A percentile compares a stretch with the other conserved stretches of the same genome.
These are phyloP conservation scores for Daldinia concentrica DNA, from an alignment of 495 filamentous ascomycete species.

Conservation along the genomic window DNA sequence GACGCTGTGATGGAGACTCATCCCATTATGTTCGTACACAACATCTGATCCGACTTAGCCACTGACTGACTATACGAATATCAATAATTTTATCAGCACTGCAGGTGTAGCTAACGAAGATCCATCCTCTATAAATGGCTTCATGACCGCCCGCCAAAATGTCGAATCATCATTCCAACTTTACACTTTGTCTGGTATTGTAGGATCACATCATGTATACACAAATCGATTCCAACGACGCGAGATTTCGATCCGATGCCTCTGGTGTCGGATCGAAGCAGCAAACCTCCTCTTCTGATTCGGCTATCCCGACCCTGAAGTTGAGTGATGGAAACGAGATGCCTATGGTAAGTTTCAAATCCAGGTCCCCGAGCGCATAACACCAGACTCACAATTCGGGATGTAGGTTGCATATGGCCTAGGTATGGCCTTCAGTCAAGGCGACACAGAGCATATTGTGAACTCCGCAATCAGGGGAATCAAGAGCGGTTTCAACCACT, in stretches of 20 bases:
- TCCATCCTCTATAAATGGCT: constrained; percentile 20
- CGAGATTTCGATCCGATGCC: constrained; percentile 42
- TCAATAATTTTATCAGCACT: constrained; percentile 3
- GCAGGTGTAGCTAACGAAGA: constrained; percentile 8
- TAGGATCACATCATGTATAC: background rate
- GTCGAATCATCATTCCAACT: constrained; percentile 1
- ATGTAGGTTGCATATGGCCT: constrained; percentile 77
- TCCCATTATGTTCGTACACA: constrained; percentile 28
- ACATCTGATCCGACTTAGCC: constrained; percentile 22
- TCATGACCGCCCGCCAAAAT: constrained; percentile 4
- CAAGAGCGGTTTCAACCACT: constrained; percentile 74
- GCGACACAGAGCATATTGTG: constrained; percentile 61
- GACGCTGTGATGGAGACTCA: constrained; percentile 9
- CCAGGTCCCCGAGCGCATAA: background rate
- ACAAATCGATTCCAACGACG: constrained; percentile 40
- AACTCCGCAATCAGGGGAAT: constrained; percentile 73
- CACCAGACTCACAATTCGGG: constrained; percentile 12
- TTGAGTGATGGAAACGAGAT: constrained; percentile 78
- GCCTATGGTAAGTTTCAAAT: constrained; percentile 67
- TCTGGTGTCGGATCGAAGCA: constrained; percentile 48
- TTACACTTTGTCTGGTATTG: constrained; percentile 11
- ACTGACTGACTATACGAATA: constrained; percentile 18
- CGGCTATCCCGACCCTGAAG: constrained; percentile 55
- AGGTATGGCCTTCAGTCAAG: constrained; percentile 57
- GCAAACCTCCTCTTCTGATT: constrained; percentile 45